These are phyloP conservation scores for Suillus occidentalis DNA, from an alignment of 768 basidiomycete species.

Conservation along the genomic window DNA sequence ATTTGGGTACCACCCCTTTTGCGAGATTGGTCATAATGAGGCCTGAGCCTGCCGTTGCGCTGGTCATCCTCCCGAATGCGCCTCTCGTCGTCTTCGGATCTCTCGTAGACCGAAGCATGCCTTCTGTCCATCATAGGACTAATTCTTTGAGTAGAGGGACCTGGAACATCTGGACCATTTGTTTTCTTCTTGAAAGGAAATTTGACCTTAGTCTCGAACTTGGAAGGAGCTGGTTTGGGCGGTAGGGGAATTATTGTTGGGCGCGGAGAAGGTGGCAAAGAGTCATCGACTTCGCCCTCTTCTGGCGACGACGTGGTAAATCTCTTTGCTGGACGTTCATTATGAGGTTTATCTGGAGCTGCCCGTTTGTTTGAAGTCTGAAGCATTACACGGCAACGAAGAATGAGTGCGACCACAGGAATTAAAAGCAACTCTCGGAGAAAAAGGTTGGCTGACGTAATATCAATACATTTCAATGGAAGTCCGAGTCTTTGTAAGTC, in stretches of 20 bases:
- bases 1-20: background rate
- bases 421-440: constrained; percentile 1
- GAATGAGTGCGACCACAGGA: background rate
- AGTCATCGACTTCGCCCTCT: constrained; percentile 81
- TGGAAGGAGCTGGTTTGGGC: constrained; percentile 38
- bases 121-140: constrained; percentile 18
- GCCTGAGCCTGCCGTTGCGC: constrained; percentile 24
- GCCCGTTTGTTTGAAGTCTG: constrained; percentile 49
- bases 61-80: constrained; percentile 39
- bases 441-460: constrained; percentile 17
- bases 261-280: constrained; percentile 19
- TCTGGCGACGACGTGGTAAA: constrained; percentile 64
- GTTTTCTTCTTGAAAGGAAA: constrained; percentile 73
- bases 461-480: background rate
- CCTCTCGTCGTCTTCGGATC: constrained; percentile 47
- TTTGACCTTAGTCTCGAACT: constrained; percentile 49
- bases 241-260: constrained; percentile 26
- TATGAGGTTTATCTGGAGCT: constrained; percentile 53
- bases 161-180: constrained; percentile 32
- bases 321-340: constrained; percentile 54
- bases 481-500: background rate
- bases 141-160: constrained; percentile 22
- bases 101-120: constrained; percentile 34
- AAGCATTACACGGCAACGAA: constrained; percentile 7
- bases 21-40: constrained; percentile 14